These are phyloP conservation scores for Crithidia expoeki DNA, from an alignment of 208 protist species.

Conservation along the genomic window DNA sequence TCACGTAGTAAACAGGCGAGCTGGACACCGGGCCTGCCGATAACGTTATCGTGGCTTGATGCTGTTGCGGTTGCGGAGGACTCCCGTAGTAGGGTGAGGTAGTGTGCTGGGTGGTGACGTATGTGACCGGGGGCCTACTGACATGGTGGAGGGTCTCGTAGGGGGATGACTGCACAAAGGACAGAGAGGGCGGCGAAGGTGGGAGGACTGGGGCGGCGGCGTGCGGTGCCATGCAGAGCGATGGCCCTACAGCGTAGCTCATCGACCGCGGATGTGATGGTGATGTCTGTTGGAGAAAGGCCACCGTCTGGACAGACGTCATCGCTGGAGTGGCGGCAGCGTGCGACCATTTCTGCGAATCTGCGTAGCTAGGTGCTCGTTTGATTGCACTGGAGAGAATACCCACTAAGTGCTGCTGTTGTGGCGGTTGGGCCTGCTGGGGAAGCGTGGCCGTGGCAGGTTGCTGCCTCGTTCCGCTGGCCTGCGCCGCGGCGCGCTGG, in stretches of 20 bases:
- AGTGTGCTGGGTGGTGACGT: constrained; percentile 2
- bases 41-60: neutral
- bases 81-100: neutral
- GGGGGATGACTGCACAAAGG: neutral
- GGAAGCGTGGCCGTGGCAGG: neutral
- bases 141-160: neutral
- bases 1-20: constrained; percentile 10
- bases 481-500: constrained; percentile 3
- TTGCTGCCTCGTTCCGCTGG: neutral
- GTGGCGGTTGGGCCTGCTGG: constrained; percentile 3
- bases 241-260: neutral
- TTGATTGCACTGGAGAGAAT: no score
- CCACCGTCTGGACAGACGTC: neutral
- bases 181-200: neutral
- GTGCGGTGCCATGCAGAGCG: constrained; percentile 10
- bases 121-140: neutral
- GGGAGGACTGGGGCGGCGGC: neutral
- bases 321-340: neutral
- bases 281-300: constrained; percentile 3
- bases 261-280: neutral
- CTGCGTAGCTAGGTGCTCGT: neutral
- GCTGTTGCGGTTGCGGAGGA: constrained; percentile 9
- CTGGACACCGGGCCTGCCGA: neutral
- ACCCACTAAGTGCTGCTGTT: neutral
- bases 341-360: constrained; percentile 13